These are phyloP conservation scores for Zasmidium cellare DNA, from an alignment of 2,329 filamentous ascomycete species.

Conservation along the genomic window DNA sequence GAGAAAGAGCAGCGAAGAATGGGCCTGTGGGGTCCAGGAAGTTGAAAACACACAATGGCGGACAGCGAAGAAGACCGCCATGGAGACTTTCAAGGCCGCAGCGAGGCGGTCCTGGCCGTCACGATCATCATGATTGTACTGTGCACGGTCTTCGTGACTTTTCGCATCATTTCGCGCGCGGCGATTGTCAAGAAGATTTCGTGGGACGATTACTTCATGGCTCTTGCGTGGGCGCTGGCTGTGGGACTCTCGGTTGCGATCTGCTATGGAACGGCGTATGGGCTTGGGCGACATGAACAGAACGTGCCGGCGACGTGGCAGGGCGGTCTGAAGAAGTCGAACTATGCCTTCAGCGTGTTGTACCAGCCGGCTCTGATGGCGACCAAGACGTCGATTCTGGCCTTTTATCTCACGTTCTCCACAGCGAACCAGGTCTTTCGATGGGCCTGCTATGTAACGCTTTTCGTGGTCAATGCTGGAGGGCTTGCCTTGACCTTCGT, in stretches of 20 bases:
- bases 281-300: constrained; percentile 67
- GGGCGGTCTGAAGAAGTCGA: constrained; percentile 55
- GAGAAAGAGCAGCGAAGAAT: background rate
- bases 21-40: background rate
- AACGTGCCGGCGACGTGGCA: constrained; percentile 57
- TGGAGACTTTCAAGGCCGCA: constrained; percentile 32
- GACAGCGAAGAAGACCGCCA: constrained; percentile 21
- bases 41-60: constrained; percentile 16
- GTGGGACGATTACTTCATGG: constrained; percentile 79
- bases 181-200: constrained; percentile 71
- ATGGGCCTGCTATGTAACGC: constrained; percentile 76
- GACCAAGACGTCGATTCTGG: constrained; percentile 86
- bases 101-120: constrained; percentile 63
- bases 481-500: constrained; percentile 79
- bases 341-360: constrained; percentile 62
- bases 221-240: constrained; percentile 73
- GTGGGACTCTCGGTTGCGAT: constrained; percentile 69
- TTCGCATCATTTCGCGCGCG: constrained; percentile 71
- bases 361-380: constrained; percentile 86
- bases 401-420: constrained; percentile 84
- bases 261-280: constrained; percentile 62
- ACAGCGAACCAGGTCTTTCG: constrained; percentile 76
- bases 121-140: constrained; percentile 68
- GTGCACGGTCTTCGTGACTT: constrained; percentile 71
- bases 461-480: constrained; percentile 75